Conservation (phyloP, 345 rosid species). For the Ailanthus altissimus region DNA sequence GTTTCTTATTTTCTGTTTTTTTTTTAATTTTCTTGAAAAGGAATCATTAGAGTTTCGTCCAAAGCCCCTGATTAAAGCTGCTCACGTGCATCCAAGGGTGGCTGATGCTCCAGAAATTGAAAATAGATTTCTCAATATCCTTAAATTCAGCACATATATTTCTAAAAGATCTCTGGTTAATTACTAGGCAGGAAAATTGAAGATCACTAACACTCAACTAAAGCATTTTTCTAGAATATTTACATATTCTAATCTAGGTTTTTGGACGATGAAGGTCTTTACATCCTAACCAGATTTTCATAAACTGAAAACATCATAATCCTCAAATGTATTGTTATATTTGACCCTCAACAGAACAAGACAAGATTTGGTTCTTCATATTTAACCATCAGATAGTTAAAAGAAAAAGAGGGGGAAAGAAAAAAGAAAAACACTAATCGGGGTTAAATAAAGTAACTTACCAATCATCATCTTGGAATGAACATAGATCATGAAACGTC, state of each 20-base stretch:
- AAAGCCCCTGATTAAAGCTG: too few relatives aligned
- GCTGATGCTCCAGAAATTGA: too few relatives aligned
- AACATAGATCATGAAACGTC: constrained; percentile 98
- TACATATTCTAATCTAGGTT: background rate
- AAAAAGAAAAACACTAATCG: background rate
- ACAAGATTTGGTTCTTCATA: background rate
- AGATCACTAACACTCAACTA: background rate
- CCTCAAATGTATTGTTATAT: background rate
- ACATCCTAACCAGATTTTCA: background rate
- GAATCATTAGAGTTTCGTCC: too few relatives aligned
- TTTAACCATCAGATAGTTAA: background rate
- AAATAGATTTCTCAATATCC: too few relatives aligned
- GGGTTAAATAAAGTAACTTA: constrained; percentile 24
- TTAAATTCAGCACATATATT: too few relatives aligned
- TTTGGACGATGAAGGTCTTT: background rate
- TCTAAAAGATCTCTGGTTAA: too few relatives aligned
- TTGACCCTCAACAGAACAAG: background rate
- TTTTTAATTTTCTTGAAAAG: too few relatives aligned
- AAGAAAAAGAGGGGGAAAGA: background rate
- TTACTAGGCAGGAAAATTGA: background rate
- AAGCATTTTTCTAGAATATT: background rate
- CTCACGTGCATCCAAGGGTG: too few relatives aligned
- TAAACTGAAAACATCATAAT: background rate
- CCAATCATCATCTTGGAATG: constrained; percentile 99
- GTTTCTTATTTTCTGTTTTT: too few relatives aligned